A percentile compares a stretch with the other conserved stretches of the same genome.
Conservation (phyloP, 108 stramenopile genomes). For the Nitzschia putrida region DNA sequence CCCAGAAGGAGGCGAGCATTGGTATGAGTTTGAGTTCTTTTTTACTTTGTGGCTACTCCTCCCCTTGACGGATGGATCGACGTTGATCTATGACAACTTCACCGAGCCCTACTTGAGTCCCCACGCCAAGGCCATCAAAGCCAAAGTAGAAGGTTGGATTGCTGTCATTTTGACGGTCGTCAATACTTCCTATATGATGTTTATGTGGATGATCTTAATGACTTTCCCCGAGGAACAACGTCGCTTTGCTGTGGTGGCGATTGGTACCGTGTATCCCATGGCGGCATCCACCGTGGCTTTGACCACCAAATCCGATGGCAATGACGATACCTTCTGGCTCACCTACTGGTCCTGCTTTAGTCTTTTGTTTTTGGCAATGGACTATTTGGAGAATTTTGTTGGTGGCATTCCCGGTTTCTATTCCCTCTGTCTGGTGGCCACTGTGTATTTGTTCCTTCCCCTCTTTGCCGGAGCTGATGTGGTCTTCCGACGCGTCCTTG, state of each 20-base stretch:
- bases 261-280: constrained; percentile 53
- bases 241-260: constrained; percentile 39
- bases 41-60: constrained; percentile 48
- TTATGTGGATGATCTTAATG: constrained; percentile 55
- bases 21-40: constrained; percentile 62
- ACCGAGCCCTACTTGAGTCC: constrained; percentile 42
- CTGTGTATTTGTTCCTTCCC: constrained; percentile 47
- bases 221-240: constrained; percentile 35
- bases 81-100: constrained; percentile 41
- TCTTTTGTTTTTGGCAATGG: constrained; percentile 47
- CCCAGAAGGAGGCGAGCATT: constrained; percentile 42
- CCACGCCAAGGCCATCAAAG: constrained; percentile 21
- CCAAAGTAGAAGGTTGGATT: constrained; percentile 35
- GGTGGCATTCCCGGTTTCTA: constrained; percentile 57
- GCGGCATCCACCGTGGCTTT: constrained; percentile 42
- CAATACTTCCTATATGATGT: constrained; percentile 38
- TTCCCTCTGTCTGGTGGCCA: constrained; percentile 37
- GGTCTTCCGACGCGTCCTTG: constrained; percentile 50
- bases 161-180: constrained; percentile 24
- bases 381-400: constrained; percentile 46
- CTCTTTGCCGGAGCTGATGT: constrained; percentile 47
- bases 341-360: constrained; percentile 57
- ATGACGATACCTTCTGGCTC: constrained; percentile 48
- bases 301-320: constrained; percentile 31
- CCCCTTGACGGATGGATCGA: constrained; percentile 54